These are phyloP conservation scores for Vigna mungo DNA, from an alignment of 306 rosid genomes.

Conservation along the genomic window DNA sequence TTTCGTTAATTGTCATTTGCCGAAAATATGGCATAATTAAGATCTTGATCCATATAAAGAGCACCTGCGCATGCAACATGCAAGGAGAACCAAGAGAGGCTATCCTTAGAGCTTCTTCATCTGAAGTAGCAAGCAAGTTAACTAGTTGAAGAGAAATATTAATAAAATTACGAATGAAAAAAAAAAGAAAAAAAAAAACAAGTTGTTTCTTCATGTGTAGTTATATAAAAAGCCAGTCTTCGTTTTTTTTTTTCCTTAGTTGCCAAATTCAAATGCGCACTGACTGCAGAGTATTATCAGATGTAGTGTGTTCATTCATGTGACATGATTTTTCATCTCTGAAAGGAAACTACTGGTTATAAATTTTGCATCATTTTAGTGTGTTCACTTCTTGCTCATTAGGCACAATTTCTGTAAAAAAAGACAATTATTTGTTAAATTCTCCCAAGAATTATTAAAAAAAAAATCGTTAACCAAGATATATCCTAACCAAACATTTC, in stretches of 20 bases:
- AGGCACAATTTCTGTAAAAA: not conserved
- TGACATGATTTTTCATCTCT: not conserved
- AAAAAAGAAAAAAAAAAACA: no score
- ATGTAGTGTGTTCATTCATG: not conserved
- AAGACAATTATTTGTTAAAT: not conserved
- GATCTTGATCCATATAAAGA: conserved; percentile 11
- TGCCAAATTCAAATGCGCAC: conserved; percentile 13
- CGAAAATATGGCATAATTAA: not conserved
- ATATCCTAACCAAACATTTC: not conserved
- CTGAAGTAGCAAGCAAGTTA: not conserved
- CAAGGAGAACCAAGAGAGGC: no score
- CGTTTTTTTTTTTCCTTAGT: not conserved
- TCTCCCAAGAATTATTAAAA: not conserved
- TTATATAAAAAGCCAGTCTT: not conserved
- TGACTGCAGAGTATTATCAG: not conserved
- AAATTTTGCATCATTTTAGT: not conserved
- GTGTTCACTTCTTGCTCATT: not conserved
- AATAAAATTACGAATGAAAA: no score
- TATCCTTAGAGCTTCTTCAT: not conserved
- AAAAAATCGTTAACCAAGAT: not conserved
- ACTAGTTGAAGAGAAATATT: not conserved
- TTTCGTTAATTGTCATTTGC: not conserved
- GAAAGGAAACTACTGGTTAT: not conserved
- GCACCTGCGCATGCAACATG: not conserved
- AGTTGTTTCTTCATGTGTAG: not conserved